Evolutionary conservation across 2,329 filamentous ascomycete genomes (phyloP).

Genomic region (Hymenoscyphus scutula): DNA sequence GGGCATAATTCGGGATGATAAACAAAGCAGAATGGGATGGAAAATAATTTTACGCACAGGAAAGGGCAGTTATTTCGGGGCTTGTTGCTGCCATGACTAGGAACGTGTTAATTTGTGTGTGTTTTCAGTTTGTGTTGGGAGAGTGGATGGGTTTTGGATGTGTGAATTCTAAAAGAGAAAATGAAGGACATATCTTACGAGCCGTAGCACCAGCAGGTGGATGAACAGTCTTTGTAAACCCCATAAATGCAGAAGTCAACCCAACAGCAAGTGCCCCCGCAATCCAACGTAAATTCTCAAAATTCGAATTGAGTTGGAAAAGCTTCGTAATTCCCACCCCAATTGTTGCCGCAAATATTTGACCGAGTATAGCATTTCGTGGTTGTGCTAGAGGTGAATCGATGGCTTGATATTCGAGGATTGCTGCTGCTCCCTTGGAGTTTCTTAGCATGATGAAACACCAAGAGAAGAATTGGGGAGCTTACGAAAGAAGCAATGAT

Average conservation of each 20-base stretch:
- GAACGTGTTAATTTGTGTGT: background rate
- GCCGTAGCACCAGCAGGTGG: conserved; percentile 75
- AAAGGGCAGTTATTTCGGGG: conserved; percentile 50
- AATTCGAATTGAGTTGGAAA: conserved; percentile 50
- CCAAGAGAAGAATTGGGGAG: conserved; percentile 24
- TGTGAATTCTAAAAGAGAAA: background rate
- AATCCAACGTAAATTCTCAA: conserved; percentile 57
- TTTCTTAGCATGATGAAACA: background rate
- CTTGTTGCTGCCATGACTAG: conserved; percentile 62
- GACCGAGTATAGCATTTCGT: conserved; percentile 66
- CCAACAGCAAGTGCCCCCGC: conserved; percentile 66
- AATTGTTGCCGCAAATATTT: conserved; percentile 58
- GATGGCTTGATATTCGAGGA: conserved; percentile 72
- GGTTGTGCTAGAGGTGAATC: conserved; percentile 72
- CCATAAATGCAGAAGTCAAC: conserved; percentile 62
- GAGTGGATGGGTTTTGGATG: background rate
- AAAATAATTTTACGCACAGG: conserved; percentile 46
- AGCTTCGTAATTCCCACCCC: conserved; percentile 64
- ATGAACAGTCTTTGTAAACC: conserved; percentile 68
- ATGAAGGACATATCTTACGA: conserved; percentile 5
- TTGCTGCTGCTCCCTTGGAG: conserved; percentile 61
- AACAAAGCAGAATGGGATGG: no score
- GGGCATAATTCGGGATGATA: no score
- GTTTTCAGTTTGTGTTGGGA: background rate
- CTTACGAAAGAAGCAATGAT: conserved; percentile 71